phyloP scores from a whole-genome alignment of 441 rosid genomes.

The Manihot esculenta region DNA sequence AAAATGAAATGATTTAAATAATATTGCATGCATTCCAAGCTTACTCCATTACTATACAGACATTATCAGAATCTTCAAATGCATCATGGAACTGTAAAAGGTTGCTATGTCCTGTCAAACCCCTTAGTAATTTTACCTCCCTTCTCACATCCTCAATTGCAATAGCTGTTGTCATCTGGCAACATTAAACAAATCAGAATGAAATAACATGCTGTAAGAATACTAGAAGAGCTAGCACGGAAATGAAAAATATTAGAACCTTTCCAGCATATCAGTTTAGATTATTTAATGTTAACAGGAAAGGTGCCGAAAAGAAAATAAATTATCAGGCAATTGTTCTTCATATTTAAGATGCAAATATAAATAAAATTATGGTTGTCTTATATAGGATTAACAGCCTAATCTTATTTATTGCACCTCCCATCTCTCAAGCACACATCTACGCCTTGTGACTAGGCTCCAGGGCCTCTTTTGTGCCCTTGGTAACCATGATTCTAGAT shows the following conservation, averaged over 20 bases:
- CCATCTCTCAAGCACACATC: too few species aligned
- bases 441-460: too few species aligned
- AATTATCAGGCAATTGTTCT: not conserved
- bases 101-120: constrained; percentile 79
- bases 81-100: constrained; percentile 87
- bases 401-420: too few species aligned
- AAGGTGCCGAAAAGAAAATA: not conserved
- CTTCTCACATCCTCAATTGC: constrained; percentile 97
- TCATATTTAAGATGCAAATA: not conserved
- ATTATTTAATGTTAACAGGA: not conserved
- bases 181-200: constrained; percentile 1
- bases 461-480: too few species aligned
- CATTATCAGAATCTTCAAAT: constrained; percentile 78
- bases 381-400: too few species aligned
- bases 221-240: not conserved
- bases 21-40: constrained; percentile 19
- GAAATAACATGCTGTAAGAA: not conserved
- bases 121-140: constrained; percentile 86
- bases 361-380: not conserved
- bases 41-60: constrained; percentile 97
- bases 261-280: not conserved
- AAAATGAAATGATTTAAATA: constrained; percentile 17
- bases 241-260: not conserved
- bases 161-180: constrained; percentile 91
- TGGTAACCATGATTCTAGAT: not conserved